Evolutionary conservation across 2,329 filamentous ascomycete species (phyloP), one percentile per base, ranked within the genome.

Genomic region (Colletotrichum camelliae): DNA sequence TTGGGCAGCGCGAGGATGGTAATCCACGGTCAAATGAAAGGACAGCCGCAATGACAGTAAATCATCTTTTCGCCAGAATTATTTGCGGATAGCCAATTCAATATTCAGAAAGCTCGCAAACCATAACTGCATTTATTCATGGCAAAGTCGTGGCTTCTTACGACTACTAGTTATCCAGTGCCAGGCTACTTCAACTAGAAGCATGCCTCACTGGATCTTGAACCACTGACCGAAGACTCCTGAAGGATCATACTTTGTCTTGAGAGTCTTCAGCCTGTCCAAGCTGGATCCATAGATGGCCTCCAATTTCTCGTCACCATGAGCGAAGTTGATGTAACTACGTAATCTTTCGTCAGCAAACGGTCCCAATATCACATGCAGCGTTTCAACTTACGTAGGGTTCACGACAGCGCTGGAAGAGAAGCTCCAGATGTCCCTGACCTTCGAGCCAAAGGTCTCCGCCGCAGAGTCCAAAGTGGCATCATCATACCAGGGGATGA

Each of bases 401-500:
- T 65, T 79, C n/a, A 29, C 39, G 15, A 78, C 77, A 48, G 77
- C 80, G 24, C 64, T 77, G 13, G 68, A 70, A 2, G 64, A 70
- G 13, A 58, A 71, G 24, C 79, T 79, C 81, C 80, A 82, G 61
- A 83, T 79, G 15, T 80, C 79, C 48, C 83, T 77, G 5, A 83
- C 79, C 18, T 77, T 79, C 29, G 71, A 74, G 13, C 83, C 85
- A 73, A 86, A 86, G 4, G 39, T 76, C 43, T 81, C 39, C 1
- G 85, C 86, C 52, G 80, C 80, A 1, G 31, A 67, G 73, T 87
- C 85, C 4, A 87, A 77, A 5, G 77, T 77, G 0, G 80, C 74
- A 70, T 85, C 82, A 1, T 78, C 78, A 61, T 87, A 86, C 85
- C 85, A 87, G 0, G 85, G 83, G 16, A 86, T 83, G 1, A 82